These are phyloP conservation scores for Galerina marginata DNA, from an alignment of 768 basidiomycete species.

Conservation along the genomic window DNA sequence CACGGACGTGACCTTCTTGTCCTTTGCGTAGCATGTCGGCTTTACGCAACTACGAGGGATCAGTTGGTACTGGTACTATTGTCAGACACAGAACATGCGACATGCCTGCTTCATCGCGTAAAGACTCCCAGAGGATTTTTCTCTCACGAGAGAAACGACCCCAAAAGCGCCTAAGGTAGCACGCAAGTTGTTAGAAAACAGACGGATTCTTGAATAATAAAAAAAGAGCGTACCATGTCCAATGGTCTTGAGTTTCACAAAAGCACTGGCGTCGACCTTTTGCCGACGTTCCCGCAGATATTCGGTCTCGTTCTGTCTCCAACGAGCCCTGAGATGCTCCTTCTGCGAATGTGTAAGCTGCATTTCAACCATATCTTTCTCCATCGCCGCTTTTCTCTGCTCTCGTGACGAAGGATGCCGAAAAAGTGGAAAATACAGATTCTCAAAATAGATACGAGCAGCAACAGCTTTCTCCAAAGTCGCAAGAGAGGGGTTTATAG, in stretches of 20 bases:
- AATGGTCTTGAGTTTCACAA: slow-evolving; percentile 90
- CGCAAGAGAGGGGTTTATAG: slow-evolving; percentile 83
- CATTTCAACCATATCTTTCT: slow-evolving; percentile 83
- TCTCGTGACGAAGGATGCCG: slow-evolving; percentile 87
- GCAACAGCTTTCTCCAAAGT: slow-evolving; percentile 95
- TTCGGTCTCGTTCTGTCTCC: slow-evolving; percentile 88
- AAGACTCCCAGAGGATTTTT: slow-evolving; percentile 76
- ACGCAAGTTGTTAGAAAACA: slow-evolving; percentile 27
- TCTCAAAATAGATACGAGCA: slow-evolving; percentile 93
- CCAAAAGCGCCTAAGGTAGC: slow-evolving; percentile 82
- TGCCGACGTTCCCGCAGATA: slow-evolving; percentile 84
- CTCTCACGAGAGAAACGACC: slow-evolving; percentile 90
- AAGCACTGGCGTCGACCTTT: slow-evolving; percentile 84
- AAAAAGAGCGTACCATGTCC: slow-evolving; percentile 73
- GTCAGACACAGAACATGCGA: slow-evolving; percentile 4
- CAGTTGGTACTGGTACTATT: slow-evolving; percentile 16
- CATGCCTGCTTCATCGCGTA: slow-evolving; percentile 97
- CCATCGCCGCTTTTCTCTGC: slow-evolving; percentile 84
- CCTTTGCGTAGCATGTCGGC: slow-evolving; percentile 94
- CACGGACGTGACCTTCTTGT: slow-evolving; percentile 96
- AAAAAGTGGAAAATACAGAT: slow-evolving; percentile 84
- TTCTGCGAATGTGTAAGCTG: slow-evolving; percentile 73
- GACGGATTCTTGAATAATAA: slow-evolving; percentile 19
- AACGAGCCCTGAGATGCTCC: slow-evolving; percentile 70
- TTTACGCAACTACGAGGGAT: slow-evolving; percentile 69